These are phyloP conservation scores for Thamnidium elegans DNA, from an alignment of 192 early-diverging fungal genomes.

Conservation along the genomic window DNA sequence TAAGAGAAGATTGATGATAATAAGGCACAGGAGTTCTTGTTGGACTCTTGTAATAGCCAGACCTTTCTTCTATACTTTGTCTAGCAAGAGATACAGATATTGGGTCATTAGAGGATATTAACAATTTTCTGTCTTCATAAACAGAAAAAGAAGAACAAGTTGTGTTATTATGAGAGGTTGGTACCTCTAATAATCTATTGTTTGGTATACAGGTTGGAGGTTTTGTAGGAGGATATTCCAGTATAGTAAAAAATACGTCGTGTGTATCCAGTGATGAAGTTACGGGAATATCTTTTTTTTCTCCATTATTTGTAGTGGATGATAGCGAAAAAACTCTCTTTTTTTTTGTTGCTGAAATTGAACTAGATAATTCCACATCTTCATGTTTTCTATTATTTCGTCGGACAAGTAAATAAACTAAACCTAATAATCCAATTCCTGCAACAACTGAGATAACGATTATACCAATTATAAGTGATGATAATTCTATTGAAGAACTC, in stretches of 20 bases:
- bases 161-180: not conserved
- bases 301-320: not conserved
- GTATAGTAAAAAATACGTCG: constrained; percentile 17
- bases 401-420: constrained; percentile 10
- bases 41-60: constrained; percentile 13
- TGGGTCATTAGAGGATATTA: not conserved
- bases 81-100: constrained; percentile 17
- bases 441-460: constrained; percentile 11
- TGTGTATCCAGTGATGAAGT: constrained; percentile 9
- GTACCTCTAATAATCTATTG: not conserved
- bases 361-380: not conserved
- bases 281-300: constrained; percentile 3
- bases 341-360: not conserved
- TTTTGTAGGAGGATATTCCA: constrained; percentile 17
- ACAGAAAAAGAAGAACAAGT: not conserved
- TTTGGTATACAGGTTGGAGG: not conserved
- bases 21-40: not conserved
- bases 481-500: constrained; percentile 2
- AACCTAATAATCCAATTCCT: constrained; percentile 6
- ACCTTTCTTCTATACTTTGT: constrained; percentile 14
- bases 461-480: constrained; percentile 9
- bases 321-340: not conserved
- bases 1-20: not conserved
- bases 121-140: not conserved
- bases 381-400: constrained; percentile 2